Evolutionary conservation across 176 grass and related monocot species (phyloP).

Genomic region (Alloteropsis semialata): DNA sequence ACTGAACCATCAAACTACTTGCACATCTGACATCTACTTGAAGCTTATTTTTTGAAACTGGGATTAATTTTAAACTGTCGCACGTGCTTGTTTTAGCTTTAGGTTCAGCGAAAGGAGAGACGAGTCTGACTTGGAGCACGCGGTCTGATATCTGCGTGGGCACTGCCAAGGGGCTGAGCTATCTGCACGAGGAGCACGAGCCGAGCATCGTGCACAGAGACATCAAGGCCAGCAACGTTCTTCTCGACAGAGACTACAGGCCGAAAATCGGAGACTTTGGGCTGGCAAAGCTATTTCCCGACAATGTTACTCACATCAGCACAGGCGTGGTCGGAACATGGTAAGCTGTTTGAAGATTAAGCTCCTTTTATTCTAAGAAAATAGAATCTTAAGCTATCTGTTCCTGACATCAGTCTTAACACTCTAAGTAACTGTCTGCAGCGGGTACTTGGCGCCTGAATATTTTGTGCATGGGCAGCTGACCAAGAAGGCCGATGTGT

Average conservation of each 20-base stretch:
- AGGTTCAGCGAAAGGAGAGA: conserved; percentile 7
- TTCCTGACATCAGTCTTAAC: not conserved
- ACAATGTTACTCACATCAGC: conserved; percentile 47
- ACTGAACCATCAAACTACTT: not conserved
- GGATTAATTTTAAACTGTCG: too few relatives aligned
- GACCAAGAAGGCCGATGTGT: conserved; percentile 62
- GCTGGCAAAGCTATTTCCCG: conserved; percentile 51
- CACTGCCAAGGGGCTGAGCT: conserved; percentile 45
- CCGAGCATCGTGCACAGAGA: conserved; percentile 51
- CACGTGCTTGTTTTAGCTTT: not conserved
- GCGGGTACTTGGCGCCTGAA: conserved; percentile 55
- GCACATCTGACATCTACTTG: not conserved
- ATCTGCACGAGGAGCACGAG: conserved; percentile 54
- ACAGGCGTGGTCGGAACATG: conserved; percentile 47
- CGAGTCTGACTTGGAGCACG: conserved; percentile 25
- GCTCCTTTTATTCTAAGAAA: too few relatives aligned
- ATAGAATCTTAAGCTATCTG: not conserved
- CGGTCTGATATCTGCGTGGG: conserved; percentile 45
- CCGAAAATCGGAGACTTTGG: conserved; percentile 62
- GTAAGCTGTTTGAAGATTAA: not conserved
- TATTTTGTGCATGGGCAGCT: conserved; percentile 48
- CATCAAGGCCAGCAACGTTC: conserved; percentile 54
- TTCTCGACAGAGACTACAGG: conserved; percentile 35
- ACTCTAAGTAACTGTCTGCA: conserved; percentile 10
- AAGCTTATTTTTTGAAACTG: too few relatives aligned